Conservation (phyloP, 495 filamentous ascomycete genomes). For the Tuber brumale region DNA sequence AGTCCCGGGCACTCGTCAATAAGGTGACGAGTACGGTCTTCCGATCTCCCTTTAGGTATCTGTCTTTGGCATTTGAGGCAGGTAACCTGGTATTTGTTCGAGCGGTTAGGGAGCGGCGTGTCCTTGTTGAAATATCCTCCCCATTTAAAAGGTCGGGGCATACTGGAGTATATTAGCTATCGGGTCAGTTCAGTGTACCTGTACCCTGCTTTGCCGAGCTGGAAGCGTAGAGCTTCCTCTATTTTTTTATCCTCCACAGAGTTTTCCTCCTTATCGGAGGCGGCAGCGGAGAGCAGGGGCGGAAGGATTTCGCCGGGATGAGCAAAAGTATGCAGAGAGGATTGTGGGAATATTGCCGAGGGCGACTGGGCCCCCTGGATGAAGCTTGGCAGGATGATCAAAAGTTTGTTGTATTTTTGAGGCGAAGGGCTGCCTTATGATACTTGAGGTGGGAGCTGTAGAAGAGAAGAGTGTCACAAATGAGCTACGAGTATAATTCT, state of each 20-base stretch:
- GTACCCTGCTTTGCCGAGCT: not conserved
- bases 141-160: slow-evolving; percentile 35
- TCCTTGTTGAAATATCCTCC: slow-evolving; percentile 37
- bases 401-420: not conserved
- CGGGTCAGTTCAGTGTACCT: not conserved
- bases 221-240: not conserved
- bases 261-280: not conserved
- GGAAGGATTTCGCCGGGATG: not conserved
- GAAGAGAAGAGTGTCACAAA: not conserved
- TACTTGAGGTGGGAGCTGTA: not conserved
- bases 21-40: slow-evolving; percentile 27
- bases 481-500: not conserved
- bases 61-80: slow-evolving; percentile 31
- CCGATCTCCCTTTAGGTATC: slow-evolving; percentile 33
- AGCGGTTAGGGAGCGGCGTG: slow-evolving; percentile 31
- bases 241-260: not conserved
- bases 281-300: not conserved
- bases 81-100: slow-evolving; percentile 36
- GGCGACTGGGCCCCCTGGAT: not conserved
- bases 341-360: not conserved
- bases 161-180: not conserved
- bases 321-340: not conserved
- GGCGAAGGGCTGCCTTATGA: not conserved
- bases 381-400: not conserved
- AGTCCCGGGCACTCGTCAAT: slow-evolving; percentile 34